Base-by-base conservation (phyloP, 371 early-diverging fungal species). In the Mortierella polycephala region DNA sequence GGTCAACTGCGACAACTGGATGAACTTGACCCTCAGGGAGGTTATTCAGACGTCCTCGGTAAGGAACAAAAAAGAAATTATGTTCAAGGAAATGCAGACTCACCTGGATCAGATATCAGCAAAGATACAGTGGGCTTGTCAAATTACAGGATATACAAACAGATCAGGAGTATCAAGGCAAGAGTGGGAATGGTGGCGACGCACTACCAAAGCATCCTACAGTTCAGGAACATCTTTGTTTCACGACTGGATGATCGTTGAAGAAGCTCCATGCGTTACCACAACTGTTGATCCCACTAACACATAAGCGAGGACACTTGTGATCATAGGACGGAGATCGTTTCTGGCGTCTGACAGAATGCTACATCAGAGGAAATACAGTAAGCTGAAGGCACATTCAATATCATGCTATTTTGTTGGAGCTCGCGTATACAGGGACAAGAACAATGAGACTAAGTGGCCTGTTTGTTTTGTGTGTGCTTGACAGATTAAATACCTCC, bases 21-120 rank as follows among this genome's bases (percentile, higher is more conserved):
- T 99, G 99, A 99, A 99, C 84, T 81, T 99, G 79, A 94, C 93
- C 41, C 85, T 99, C 49, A 90, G 95, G 64, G 98, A 98, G 83
- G 98, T 98, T 23, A 96, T 98, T 67, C 94, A 93, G 81, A 98
- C 98, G 0, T 92, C 94, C 1, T 91, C 96, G 46, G 90, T 90
- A 89, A 66, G 83, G 68, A 37, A 37, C 18, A 16, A 14, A 16
- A 41, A 49, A 30, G 4, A 30, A 30, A 30, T 30, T 30, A 30
- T 30, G 30, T 30, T 13, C 53, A 47, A 40, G 18, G 50, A 12
- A 16, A 13, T 42, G 37, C 11, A 14, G 41, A n/a, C 16, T 5
- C 18, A 12, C 16, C 21, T 5, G 42, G 57, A 41, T 5, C 56
- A 14, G 9, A 8, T 18, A 20, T 3, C 37, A 37, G 16, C 39